Conservation (phyloP, 2,329 filamentous ascomycete species). For the Ascosphaera apis region DNA sequence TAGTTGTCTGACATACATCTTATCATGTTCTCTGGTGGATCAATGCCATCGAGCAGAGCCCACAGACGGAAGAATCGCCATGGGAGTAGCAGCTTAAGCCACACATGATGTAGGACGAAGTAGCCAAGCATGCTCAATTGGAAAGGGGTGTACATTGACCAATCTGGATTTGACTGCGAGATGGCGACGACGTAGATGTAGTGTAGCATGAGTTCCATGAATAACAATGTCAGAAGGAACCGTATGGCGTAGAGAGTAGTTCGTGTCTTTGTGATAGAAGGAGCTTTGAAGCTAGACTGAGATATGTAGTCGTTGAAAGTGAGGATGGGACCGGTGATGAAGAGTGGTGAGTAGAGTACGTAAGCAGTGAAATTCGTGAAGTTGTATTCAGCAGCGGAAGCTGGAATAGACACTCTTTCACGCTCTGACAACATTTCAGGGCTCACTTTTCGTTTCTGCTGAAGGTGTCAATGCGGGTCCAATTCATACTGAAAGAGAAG, state of each 20-base stretch:
- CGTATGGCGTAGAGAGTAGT: conserved; percentile 65
- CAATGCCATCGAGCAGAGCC: conserved; percentile 71
- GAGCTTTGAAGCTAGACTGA: conserved; percentile 50
- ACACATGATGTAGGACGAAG: conserved; percentile 93
- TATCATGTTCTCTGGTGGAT: conserved; percentile 95
- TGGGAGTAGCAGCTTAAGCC: conserved; percentile 87
- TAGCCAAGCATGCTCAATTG: conserved; percentile 79
- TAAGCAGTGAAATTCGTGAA: conserved; percentile 83
- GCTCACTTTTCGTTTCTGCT: conserved; percentile 99
- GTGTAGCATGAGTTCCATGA: conserved; percentile 81
- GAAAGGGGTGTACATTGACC: conserved; percentile 62
- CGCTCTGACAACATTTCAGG: conserved; percentile 66
- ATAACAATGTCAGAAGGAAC: conserved; percentile 55
- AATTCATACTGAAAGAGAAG: neutral
- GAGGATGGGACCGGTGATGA: conserved; percentile 76
- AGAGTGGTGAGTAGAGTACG: conserved; percentile 73
- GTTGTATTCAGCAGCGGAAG: conserved; percentile 43
- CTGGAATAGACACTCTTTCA: conserved; percentile 60
- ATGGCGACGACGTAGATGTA: conserved; percentile 89
- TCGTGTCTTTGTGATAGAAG: conserved; percentile 45
- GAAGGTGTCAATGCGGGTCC: conserved; percentile 10
- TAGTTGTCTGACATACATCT: conserved; percentile 93
- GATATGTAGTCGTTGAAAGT: conserved; percentile 97
- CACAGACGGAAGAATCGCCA: conserved; percentile 99
- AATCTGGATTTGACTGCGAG: conserved; percentile 50